phyloP scores from a whole-genome alignment of 148 eudicot genomes.

The Hydrangea macrophylla region DNA sequence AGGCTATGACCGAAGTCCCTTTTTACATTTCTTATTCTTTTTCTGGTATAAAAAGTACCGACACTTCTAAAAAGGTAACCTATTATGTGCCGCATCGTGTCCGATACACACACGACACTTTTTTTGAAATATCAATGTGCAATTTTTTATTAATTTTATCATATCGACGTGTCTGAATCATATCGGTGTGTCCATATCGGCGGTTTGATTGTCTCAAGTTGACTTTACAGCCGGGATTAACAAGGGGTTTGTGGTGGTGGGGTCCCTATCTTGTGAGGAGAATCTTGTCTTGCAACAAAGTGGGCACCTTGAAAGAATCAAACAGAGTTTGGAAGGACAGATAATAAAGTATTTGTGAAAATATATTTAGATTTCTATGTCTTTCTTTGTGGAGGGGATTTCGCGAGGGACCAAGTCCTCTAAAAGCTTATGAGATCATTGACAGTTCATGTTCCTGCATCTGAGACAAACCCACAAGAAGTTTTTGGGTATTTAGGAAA shows the following conservation, averaged over 20 bases:
- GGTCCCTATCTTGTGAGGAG: constrained; percentile 22
- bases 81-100: no score
- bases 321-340: not conserved
- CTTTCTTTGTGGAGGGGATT: constrained; percentile 20
- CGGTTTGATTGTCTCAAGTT: constrained; percentile 25
- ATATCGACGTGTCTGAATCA: no score
- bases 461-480: constrained; percentile 15
- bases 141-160: no score
- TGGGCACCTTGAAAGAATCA: constrained; percentile 6
- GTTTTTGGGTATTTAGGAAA: not conserved
- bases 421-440: not conserved
- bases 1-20: no score
- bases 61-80: no score
- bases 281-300: constrained; percentile 27
- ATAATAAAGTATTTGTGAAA: not conserved
- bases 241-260: constrained; percentile 26
- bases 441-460: constrained; percentile 8
- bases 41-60: no score
- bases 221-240: constrained; percentile 64
- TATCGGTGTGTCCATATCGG: no score
- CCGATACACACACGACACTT: no score
- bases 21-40: no score
- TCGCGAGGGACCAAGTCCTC: not conserved
- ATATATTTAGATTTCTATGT: not conserved
- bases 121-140: no score